Percentiles rank a stretch among this genome's conserved stretches.
Evolutionary conservation across 139 green algal genomes (phyloP).

Genomic region (Coelastrella sp.): DNA sequence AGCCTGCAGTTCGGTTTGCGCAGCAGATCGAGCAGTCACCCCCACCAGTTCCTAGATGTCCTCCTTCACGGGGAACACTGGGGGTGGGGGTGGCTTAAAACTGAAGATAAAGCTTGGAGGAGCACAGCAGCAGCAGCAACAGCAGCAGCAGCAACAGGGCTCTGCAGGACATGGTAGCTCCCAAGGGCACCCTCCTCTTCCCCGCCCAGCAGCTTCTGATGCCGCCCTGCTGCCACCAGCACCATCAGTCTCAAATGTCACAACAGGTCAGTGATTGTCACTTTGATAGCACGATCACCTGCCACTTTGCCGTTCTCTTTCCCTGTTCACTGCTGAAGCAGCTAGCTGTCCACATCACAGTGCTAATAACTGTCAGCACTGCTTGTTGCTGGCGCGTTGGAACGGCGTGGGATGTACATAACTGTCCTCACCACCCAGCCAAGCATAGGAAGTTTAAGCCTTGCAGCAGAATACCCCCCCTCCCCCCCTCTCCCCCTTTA

Average conservation of each 20-base stretch:
- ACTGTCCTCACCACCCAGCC: no score
- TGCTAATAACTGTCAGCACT: no score
- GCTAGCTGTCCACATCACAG: no score
- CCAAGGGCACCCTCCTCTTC: background rate
- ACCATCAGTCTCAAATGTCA: constrained; percentile 6
- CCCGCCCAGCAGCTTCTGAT: background rate
- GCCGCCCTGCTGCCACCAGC: background rate
- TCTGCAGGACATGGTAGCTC: background rate
- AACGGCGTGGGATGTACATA: no score
- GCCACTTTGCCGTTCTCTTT: no score
- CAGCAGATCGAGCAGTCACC: background rate
- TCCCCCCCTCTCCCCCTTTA: no score
- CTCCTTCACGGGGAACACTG: constrained; percentile 21
- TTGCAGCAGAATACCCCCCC: no score
- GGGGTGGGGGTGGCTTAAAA: constrained; percentile 27
- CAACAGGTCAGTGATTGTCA: background rate
- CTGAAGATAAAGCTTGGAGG: constrained; percentile 32
- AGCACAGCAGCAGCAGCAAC: constrained; percentile 20
- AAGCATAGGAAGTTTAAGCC: no score
- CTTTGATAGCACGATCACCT: no score
- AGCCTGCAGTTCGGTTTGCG: no score
- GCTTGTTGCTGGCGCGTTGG: no score
- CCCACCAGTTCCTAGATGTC: constrained; percentile 8
- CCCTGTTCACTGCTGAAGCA: no score
- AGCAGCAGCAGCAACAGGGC: constrained; percentile 29